Percentiles rank a stretch among this genome's conserved stretches.
Conservation (phyloP, 768 basidiomycete species). For the Boletales sp. region DNA sequence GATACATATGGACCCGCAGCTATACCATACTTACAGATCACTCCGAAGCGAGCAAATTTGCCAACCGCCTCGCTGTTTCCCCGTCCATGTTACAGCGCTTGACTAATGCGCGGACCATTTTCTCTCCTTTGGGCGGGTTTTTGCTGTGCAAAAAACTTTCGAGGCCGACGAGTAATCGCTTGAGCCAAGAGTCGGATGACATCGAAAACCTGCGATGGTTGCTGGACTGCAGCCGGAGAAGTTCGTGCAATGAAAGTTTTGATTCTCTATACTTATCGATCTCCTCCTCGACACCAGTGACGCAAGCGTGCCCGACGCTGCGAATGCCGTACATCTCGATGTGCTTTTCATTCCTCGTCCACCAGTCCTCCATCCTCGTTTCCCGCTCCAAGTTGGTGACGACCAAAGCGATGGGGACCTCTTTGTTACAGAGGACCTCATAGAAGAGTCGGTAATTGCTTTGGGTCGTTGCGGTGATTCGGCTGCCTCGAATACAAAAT, state of each 20-base stretch:
- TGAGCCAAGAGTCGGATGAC: conserved; percentile 25
- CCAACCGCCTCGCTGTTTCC: conserved; percentile 23
- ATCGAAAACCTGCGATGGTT: conserved; percentile 19
- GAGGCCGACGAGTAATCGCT: conserved; percentile 19
- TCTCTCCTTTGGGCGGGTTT: conserved; percentile 25
- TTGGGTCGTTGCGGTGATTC: conserved; percentile 27
- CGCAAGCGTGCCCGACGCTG: conserved; percentile 37
- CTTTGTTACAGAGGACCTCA: conserved; percentile 35
- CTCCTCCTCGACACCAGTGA: conserved; percentile 35
- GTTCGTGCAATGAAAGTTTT: conserved; percentile 18
- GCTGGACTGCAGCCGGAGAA: conserved; percentile 14
- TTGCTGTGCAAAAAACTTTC: conserved; percentile 16
- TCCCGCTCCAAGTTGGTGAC: conserved; percentile 40
- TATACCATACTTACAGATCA: not conserved
- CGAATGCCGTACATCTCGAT: conserved; percentile 26
- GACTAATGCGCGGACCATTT: conserved; percentile 18
- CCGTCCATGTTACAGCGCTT: conserved; percentile 28
- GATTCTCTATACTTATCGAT: conserved; percentile 35
- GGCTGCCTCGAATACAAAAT: conserved; percentile 36
- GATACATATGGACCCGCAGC: too few species aligned
- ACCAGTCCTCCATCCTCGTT: conserved; percentile 34
- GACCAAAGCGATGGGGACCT: conserved; percentile 39
- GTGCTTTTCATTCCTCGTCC: conserved; percentile 24
- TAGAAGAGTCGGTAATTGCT: conserved; percentile 40
- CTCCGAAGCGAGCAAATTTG: conserved; percentile 6